Evolutionary conservation across 495 filamentous ascomycete species (phyloP), one percentile per base, ranked within the genome.

Genomic region (Penicillium mononematosum): DNA sequence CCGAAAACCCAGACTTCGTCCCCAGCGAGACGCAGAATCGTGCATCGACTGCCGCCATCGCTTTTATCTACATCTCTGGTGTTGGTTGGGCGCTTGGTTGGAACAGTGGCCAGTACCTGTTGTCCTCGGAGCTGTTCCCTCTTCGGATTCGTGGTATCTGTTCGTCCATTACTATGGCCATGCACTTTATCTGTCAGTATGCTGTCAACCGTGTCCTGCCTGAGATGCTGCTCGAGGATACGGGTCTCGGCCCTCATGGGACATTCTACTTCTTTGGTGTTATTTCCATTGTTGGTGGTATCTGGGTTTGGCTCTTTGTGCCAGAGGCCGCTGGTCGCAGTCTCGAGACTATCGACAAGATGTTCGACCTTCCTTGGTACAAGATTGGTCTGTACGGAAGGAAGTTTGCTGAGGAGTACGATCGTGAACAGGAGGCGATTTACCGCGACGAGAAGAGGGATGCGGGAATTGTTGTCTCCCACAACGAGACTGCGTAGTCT

Each of bases 171-270:
- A 50, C 59, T 22, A 64, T 64, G 62, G 56, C 58, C 36, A 74
- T 85, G 42, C 83, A 87, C 61, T 86, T 85, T 64, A 80, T 72
- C 25, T 83, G 84, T 53, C 83, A 86, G 63, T 85, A 85, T 58
- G 83, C 48, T 8, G 48, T 50, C 31, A 50, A 50, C 31, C 48
- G 48, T 12, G 32, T 29, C 12, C 31, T 50, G 19, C 48, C 48
- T n/a, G 48, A 50, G 31, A 50, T 50, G 48, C 12, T 50, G 32
- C 48, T 50, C 19, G 48, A 50, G 48, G 3, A 49, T 49, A 29
- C 17, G 16, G 45, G 45, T n/a, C 48, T 50, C 24, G 48, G 48
- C 3, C 48, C 48, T 38, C 27, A 50, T 7, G 48, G 48, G 16
- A 50, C 48, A 3, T 50, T 50, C 5, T 50, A 50, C 48, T 50